phyloP scores from a whole-genome alignment of 306 rosid genomes.

The Astragalus glycyphyllos region DNA sequence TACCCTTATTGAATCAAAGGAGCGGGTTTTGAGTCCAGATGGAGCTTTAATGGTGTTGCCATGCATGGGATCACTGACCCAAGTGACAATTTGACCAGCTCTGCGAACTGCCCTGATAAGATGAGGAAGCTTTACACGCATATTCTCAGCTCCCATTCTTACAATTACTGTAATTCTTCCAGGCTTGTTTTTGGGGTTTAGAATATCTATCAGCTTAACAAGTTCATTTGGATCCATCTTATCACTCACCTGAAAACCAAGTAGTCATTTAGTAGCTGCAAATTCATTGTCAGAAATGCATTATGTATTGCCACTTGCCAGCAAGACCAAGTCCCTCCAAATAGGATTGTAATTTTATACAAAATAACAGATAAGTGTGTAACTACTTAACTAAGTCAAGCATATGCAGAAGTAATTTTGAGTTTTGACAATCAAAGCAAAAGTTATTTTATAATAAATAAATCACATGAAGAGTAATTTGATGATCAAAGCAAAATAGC shows the following conservation, averaged over 20 bases:
- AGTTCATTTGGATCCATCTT: slow-evolving; percentile 63
- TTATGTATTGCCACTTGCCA: slow-evolving; percentile 19
- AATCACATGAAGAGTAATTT: slow-evolving; percentile 23
- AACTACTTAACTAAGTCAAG: slow-evolving; percentile 1
- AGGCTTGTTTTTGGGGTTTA: slow-evolving; percentile 61
- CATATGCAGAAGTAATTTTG: slow-evolving; percentile 30
- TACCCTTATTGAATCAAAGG: slow-evolving; percentile 64
- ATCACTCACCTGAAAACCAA: slow-evolving; percentile 60
- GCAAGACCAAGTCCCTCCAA: slow-evolving; percentile 16
- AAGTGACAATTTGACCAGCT: slow-evolving; percentile 63
- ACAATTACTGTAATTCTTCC: slow-evolving; percentile 62
- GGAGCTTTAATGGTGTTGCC: slow-evolving; percentile 69
- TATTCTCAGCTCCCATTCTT: slow-evolving; percentile 68
- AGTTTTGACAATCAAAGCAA: slow-evolving; percentile 14
- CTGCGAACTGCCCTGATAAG: slow-evolving; percentile 60
- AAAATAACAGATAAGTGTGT: slow-evolving; percentile 1
- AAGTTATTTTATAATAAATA: not conserved
- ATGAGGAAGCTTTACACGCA: slow-evolving; percentile 64
- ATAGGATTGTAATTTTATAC: slow-evolving; percentile 4
- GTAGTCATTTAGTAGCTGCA: slow-evolving; percentile 28
- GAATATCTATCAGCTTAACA: slow-evolving; percentile 55
- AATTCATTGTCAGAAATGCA: not conserved
- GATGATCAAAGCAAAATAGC: slow-evolving; percentile 15
- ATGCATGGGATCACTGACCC: slow-evolving; percentile 73
- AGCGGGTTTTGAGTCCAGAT: slow-evolving; percentile 63